phyloP scores from a whole-genome alignment of 179 eudicot species.

The Silene vulgaris region DNA sequence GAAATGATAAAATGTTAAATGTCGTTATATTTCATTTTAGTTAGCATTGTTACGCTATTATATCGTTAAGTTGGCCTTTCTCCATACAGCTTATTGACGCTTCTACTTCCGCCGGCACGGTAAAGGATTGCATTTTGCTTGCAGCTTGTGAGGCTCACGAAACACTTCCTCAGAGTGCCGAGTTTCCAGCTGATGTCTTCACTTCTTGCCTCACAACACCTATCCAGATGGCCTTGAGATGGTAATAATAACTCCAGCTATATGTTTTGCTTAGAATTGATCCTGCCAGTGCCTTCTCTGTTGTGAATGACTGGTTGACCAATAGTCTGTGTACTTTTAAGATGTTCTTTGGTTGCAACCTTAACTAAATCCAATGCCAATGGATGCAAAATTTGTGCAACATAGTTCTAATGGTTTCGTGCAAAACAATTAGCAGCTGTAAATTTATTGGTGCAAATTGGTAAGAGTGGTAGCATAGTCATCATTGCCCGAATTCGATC shows the following conservation, averaged over 20 bases:
- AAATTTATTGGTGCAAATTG: not conserved
- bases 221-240: constrained; percentile 94
- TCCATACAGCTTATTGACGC: constrained; percentile 65
- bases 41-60: constrained; percentile 9
- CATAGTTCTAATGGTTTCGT: not conserved
- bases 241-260: constrained; percentile 45
- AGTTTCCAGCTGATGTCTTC: constrained; percentile 94
- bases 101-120: constrained; percentile 55
- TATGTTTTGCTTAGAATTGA: not conserved
- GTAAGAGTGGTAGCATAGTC: not conserved
- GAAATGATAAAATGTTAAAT: not conserved
- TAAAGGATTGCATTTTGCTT: constrained; percentile 84
- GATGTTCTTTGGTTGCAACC: not conserved
- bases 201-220: constrained; percentile 98
- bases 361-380: not conserved
- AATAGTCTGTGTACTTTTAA: not conserved
- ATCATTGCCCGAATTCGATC: not conserved
- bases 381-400: not conserved
- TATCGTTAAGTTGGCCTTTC: constrained; percentile 16
- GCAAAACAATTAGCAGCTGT: not conserved
- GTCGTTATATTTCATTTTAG: constrained; percentile 6
- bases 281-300: not conserved
- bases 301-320: not conserved
- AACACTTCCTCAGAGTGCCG: constrained; percentile 92
- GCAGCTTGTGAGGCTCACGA: constrained; percentile 99